Conservation (phyloP, 2,329 filamentous ascomycete species). For the Escovopsis weberi region DNA sequence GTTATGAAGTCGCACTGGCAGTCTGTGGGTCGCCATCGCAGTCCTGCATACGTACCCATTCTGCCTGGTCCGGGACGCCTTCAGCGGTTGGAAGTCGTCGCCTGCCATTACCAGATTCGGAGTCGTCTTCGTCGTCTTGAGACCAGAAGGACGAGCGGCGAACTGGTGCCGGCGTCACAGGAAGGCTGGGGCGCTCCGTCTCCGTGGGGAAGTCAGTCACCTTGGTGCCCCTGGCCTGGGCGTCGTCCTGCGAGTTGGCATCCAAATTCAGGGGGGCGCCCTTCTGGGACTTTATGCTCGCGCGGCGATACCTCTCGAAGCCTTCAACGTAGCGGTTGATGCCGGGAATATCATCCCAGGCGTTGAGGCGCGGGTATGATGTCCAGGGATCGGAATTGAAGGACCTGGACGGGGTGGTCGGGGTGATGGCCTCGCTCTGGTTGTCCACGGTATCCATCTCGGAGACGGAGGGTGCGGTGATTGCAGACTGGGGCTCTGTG, state of each 20-base stretch:
- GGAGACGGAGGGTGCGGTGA: conserved; percentile 12
- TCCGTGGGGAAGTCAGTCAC: conserved; percentile 81
- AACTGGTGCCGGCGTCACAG: conserved; percentile 78
- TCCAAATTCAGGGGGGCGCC: neutral
- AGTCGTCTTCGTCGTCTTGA: conserved; percentile 19
- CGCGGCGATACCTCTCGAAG: conserved; percentile 46
- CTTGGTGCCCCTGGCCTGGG: conserved; percentile 35
- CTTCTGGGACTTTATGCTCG: conserved; percentile 13
- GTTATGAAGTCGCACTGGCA: conserved; percentile 37
- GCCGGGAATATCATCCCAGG: conserved; percentile 83
- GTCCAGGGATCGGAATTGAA: conserved; percentile 51
- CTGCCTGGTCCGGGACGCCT: conserved; percentile 73
- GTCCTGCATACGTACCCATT: conserved; percentile 78
- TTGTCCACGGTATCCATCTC: conserved; percentile 14
- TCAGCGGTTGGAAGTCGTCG: conserved; percentile 57
- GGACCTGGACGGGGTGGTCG: conserved; percentile 31
- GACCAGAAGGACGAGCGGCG: conserved; percentile 55
- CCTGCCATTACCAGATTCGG: conserved; percentile 35
- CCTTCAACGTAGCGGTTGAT: conserved; percentile 79
- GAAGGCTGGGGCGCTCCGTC: conserved; percentile 70
- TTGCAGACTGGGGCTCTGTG: conserved; percentile 4
- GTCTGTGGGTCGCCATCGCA: conserved; percentile 32
- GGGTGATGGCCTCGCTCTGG: conserved; percentile 29
- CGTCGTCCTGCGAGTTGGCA: neutral
- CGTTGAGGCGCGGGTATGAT: conserved; percentile 62